phyloP scores from a whole-genome alignment of 129 eudicot species.

The Dittrichia graveolens region DNA sequence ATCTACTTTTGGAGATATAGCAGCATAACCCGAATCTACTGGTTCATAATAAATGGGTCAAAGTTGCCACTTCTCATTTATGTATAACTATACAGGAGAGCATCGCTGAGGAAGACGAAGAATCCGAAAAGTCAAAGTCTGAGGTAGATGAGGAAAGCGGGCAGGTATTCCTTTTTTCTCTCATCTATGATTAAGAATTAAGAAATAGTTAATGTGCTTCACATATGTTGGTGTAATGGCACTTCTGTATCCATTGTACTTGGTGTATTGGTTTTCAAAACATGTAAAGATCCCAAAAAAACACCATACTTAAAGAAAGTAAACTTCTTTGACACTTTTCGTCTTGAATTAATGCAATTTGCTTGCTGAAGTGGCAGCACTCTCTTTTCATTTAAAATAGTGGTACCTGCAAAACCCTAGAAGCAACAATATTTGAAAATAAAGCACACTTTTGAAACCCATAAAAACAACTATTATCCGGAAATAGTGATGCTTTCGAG shows the following conservation, averaged over 20 bases:
- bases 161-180: conserved; percentile 45
- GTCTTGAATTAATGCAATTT: not conserved
- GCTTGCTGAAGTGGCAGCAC: not conserved
- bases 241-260: not conserved
- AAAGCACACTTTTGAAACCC: not conserved
- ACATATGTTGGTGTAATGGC: no score
- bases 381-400: no score
- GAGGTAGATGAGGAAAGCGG: conserved; percentile 87
- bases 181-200: not conserved
- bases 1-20: conserved; percentile 10
- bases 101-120: conserved; percentile 72
- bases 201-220: not conserved
- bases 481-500: not conserved
- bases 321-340: not conserved
- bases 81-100: conserved; percentile 47
- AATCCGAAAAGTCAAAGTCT: conserved; percentile 82
- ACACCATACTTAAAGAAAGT: not conserved
- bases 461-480: no score
- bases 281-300: not conserved
- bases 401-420: no score
- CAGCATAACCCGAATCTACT: not conserved
- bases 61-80: conserved; percentile 9
- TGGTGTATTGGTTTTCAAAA: not conserved
- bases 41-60: conserved; percentile 3
- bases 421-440: not conserved